Conservation (phyloP, 768 basidiomycete genomes). For the Ramaria rubella region DNA sequence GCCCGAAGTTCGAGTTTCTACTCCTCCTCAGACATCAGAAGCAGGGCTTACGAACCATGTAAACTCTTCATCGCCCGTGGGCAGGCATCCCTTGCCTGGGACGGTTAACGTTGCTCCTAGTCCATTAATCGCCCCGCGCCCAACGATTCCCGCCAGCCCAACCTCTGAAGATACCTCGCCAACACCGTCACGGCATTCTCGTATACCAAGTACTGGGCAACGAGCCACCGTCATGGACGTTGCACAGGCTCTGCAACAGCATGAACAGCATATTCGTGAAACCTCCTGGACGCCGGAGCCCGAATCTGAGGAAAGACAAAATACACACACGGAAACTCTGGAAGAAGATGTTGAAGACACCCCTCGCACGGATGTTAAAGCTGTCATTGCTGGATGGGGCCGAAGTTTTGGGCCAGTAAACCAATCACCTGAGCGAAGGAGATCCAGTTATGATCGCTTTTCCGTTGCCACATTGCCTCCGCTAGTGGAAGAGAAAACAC, state of each 20-base stretch:
- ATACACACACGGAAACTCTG: not conserved
- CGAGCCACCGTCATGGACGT: conserved; percentile 76
- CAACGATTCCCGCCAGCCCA: not conserved
- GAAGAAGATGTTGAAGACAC: conserved; percentile 9
- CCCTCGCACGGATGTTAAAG: conserved; percentile 12
- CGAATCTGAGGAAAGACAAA: not conserved
- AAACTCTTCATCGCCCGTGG: not conserved
- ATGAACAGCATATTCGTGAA: conserved; percentile 13
- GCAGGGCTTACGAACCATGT: not conserved
- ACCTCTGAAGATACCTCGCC: conserved; percentile 15
- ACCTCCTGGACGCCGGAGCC: conserved; percentile 6
- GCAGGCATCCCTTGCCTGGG: not conserved
- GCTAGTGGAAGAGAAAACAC: conserved; percentile 62
- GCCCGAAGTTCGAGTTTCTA: not conserved
- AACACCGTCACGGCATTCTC: conserved; percentile 39
- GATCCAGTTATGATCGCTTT: conserved; percentile 63
- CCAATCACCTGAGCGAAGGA: conserved; percentile 46
- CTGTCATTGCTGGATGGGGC: conserved; percentile 14
- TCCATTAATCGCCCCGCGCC: conserved; percentile 4
- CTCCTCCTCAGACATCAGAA: not conserved
- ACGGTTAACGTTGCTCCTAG: not conserved
- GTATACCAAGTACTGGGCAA: conserved; percentile 63
- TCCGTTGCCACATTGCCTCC: conserved; percentile 50
- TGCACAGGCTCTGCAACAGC: conserved; percentile 51
- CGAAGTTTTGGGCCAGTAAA: conserved; percentile 16